phyloP scores from a whole-genome alignment of 371 early-diverging fungal species.

The Enteropsectra breve region DNA sequence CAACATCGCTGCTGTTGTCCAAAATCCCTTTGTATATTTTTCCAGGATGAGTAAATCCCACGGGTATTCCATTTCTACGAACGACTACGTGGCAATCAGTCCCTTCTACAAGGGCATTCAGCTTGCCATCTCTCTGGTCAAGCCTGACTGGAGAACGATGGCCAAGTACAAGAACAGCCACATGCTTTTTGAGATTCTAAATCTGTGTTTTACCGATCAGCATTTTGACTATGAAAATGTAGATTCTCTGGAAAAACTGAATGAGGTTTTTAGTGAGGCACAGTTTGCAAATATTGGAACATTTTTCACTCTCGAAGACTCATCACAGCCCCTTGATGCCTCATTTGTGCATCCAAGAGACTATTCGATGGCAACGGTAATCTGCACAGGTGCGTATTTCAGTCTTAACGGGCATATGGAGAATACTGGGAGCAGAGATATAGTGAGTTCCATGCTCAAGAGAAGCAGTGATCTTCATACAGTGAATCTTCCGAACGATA shows the following conservation, averaged over 20 bases:
- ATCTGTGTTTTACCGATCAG: background rate
- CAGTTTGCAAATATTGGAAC: constrained; percentile 1
- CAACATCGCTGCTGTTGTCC: constrained; percentile 1
- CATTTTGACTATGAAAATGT: constrained; percentile 14
- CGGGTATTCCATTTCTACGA: background rate
- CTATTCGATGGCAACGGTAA: constrained; percentile 4
- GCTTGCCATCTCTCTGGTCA: background rate
- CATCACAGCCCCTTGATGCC: constrained; percentile 7
- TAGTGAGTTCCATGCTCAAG: background rate
- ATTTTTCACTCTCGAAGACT: constrained; percentile 1
- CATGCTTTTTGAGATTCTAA: constrained; percentile 11
- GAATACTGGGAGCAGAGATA: background rate
- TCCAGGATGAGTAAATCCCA: background rate
- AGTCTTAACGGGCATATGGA: background rate
- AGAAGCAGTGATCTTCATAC: background rate
- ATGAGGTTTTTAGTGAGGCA: background rate
- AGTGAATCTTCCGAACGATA: background rate
- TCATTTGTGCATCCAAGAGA: constrained; percentile 12
- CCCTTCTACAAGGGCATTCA: background rate
- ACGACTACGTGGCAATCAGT: background rate
- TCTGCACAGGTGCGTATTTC: background rate
- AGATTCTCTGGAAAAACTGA: background rate
- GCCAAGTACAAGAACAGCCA: background rate
- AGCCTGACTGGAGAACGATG: constrained; percentile 21
- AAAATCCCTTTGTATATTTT: constrained; percentile 29